Evolutionary conservation across 352 stramenopile species (phyloP).

Genomic region (Globisporangium cystogenes): DNA sequence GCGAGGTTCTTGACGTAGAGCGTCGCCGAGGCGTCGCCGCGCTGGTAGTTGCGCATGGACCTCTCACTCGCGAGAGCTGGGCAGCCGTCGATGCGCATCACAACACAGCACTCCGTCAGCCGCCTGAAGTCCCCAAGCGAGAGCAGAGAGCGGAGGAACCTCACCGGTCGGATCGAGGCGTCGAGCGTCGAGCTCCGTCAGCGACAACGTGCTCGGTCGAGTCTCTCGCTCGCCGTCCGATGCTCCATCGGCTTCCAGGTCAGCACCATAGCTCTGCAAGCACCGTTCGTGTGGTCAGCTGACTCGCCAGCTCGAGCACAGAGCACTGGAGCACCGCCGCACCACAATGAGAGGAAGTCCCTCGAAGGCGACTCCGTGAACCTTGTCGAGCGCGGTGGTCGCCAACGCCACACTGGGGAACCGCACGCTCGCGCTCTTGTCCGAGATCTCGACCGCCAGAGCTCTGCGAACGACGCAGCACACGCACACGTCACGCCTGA

Average conservation of each 20-base stretch:
- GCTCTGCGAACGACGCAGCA: background rate
- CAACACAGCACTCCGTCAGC: background rate
- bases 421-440: slow-evolving; percentile 9
- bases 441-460: slow-evolving; percentile 11
- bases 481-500: background rate
- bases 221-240: background rate
- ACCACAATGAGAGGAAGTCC: slow-evolving; percentile 46
- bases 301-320: too few relatives aligned
- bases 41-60: slow-evolving; percentile 65
- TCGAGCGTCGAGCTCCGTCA: slow-evolving; percentile 3
- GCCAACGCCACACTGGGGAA: slow-evolving; percentile 28
- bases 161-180: slow-evolving; percentile 9
- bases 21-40: slow-evolving; percentile 38
- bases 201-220: background rate
- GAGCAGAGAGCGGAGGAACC: background rate
- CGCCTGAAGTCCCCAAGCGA: too few relatives aligned
- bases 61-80: slow-evolving; percentile 38
- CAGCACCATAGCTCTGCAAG: background rate
- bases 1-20: slow-evolving; percentile 85
- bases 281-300: background rate
- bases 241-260: background rate
- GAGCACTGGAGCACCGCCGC: background rate
- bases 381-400: slow-evolving; percentile 26
- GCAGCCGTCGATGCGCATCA: background rate
- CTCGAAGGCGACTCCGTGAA: slow-evolving; percentile 52